phyloP scores from a whole-genome alignment of 805 yeast species.

The Saccharomycopsis sp. region DNA sequence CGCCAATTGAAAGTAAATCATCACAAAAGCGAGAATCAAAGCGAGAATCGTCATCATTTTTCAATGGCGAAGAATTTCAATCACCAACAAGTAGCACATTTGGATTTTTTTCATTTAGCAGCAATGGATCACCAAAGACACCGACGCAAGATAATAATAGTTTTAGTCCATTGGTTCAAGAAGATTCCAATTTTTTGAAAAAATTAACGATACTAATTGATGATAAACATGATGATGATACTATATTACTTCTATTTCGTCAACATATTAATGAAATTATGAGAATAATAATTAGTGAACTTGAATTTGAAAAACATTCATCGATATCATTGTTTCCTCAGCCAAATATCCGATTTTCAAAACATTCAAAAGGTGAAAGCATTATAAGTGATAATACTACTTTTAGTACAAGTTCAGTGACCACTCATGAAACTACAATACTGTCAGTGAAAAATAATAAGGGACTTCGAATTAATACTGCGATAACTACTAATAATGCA shows the following conservation, averaged over 20 bases:
- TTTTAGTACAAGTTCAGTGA: conserved; percentile 2
- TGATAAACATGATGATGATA: conserved; percentile 41
- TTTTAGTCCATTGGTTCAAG: conserved; percentile 32
- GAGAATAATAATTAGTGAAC: conserved; percentile 35
- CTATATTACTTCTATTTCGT: conserved; percentile 38
- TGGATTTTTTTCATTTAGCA: not conserved
- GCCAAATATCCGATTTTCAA: not conserved
- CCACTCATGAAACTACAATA: conserved; percentile 1
- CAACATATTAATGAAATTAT: conserved; percentile 39
- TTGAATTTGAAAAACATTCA: conserved; percentile 33
- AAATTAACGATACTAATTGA: conserved; percentile 36
- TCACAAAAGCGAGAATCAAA: too few relatives aligned
- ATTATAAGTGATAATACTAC: conserved; percentile 1
- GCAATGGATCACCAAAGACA: not conserved
- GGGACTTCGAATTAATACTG: not conserved
- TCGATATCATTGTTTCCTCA: not conserved
- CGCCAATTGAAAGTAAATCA: not conserved
- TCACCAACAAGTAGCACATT: not conserved
- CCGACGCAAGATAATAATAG: not conserved
- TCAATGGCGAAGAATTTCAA: not conserved
- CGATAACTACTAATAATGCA: not conserved
- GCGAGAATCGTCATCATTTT: not conserved
- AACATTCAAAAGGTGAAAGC: not conserved
- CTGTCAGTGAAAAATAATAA: not conserved
- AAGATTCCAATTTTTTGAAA: conserved; percentile 39